Percentiles rank a stretch among this genome's conserved stretches.
phyloP scores from a whole-genome alignment of 2,329 filamentous ascomycete species.

The Fusarium sulawesiense region DNA sequence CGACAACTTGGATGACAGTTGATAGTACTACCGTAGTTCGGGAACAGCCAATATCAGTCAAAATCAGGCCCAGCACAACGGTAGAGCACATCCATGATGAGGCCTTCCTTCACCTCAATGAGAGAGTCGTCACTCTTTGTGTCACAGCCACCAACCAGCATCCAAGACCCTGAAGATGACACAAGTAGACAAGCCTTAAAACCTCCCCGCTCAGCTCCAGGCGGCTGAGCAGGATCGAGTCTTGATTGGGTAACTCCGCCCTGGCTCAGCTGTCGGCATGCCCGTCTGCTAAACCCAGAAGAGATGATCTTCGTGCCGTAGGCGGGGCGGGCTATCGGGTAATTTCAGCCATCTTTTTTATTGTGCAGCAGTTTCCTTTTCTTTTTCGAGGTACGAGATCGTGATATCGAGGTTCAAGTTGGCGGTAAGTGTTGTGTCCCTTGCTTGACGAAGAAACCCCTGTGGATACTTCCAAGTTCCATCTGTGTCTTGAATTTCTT shows the following conservation, averaged over 20 bases:
- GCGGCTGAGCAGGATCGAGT: conserved; percentile 17
- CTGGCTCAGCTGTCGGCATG: conserved; percentile 46
- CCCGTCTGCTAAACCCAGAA: conserved; percentile 42
- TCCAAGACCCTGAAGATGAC: conserved; percentile 23
- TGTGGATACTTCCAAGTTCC: not conserved
- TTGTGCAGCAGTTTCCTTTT: not conserved
- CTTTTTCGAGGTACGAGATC: conserved; percentile 1
- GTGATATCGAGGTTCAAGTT: not conserved
- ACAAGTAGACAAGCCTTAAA: conserved; percentile 41
- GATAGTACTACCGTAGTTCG: not conserved
- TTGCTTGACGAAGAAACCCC: not conserved
- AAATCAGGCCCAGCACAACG: conserved; percentile 9
- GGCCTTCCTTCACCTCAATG: conserved; percentile 1
- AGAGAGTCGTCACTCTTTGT: not conserved
- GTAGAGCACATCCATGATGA: conserved; percentile 6
- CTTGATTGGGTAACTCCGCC: conserved; percentile 28
- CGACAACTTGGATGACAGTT: conserved; percentile 15
- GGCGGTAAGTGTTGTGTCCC: not conserved
- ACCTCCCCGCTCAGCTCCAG: conserved; percentile 23
- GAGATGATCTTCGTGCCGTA: conserved; percentile 37
- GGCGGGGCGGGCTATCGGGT: conserved; percentile 35
- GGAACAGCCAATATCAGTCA: not conserved
- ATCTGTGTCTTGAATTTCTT: not conserved
- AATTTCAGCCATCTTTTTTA: conserved; percentile 33
- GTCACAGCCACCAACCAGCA: conserved; percentile 24